A percentile compares a stretch with the other conserved stretches of the same genome.
Conservation (phyloP, 202 grass and related monocot species). For the Elaeis oleifera region DNA sequence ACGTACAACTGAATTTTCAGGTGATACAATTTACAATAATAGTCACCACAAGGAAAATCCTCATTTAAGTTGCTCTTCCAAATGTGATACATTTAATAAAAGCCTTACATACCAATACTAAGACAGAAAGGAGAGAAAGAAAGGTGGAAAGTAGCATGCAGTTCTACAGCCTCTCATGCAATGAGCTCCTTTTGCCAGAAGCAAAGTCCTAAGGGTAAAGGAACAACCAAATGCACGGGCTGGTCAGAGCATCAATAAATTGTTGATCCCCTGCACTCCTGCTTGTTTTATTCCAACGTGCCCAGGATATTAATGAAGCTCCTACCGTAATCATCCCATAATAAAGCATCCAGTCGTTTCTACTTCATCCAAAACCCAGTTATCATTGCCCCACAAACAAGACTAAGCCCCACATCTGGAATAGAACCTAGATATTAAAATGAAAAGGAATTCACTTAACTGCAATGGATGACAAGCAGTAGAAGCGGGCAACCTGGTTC, state of each 20-base stretch:
- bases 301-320: no score
- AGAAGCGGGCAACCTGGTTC: slow-evolving; percentile 17
- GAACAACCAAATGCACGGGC: slow-evolving; percentile 19
- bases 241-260: slow-evolving; percentile 18
- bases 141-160: background rate
- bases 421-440: no score
- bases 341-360: no score
- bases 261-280: slow-evolving; percentile 19
- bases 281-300: no score
- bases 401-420: no score
- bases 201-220: slow-evolving; percentile 18
- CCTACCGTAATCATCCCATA: no score
- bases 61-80: slow-evolving; percentile 19
- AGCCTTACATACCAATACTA: background rate
- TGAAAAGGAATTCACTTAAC: no score
- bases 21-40: slow-evolving; percentile 31
- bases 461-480: background rate
- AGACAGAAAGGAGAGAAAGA: slow-evolving; percentile 5
- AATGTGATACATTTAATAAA: background rate
- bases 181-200: background rate
- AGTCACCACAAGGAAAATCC: slow-evolving; percentile 21
- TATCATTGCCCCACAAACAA: no score
- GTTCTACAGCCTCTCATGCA: slow-evolving; percentile 3
- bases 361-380: no score
- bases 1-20: slow-evolving; percentile 18